Evolutionary conservation across 2,329 filamentous ascomycete genomes (phyloP).

Genomic region (Plectosphaerella cucumerina): DNA sequence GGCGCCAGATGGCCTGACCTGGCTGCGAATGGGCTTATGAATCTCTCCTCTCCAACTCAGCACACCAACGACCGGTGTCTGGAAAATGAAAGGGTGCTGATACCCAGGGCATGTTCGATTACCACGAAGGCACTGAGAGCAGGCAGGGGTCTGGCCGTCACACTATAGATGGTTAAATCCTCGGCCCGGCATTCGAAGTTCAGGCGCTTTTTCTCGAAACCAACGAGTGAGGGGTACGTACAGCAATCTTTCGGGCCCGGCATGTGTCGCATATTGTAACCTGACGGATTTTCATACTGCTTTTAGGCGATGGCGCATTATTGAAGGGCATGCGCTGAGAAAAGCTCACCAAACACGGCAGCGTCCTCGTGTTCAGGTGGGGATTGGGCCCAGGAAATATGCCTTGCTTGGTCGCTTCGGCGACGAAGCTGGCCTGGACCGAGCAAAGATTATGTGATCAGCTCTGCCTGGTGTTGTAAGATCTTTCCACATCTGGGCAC

Average conservation of each 20-base stretch:
- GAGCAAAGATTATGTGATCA: no score
- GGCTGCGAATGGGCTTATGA: background rate
- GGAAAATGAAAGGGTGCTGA: constrained; percentile 18
- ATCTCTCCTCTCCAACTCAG: no score
- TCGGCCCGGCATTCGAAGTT: background rate
- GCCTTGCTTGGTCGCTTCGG: no score
- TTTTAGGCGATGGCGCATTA: no score
- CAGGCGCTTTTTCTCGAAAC: background rate
- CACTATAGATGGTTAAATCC: constrained; percentile 11
- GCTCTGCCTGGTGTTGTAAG: no score
- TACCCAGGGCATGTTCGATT: constrained; percentile 18
- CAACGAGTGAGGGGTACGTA: constrained; percentile 5
- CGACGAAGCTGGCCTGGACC: no score
- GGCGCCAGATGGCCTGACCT: background rate
- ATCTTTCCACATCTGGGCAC: no score
- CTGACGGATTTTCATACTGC: constrained; percentile 18
- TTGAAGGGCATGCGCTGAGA: no score
- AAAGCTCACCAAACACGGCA: no score
- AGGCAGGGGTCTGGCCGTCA: constrained; percentile 18
- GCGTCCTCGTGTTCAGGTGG: no score
- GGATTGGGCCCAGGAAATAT: no score
- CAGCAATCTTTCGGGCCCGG: constrained; percentile 18
- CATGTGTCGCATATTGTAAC: constrained; percentile 19
- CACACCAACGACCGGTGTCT: background rate
- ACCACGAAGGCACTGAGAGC: constrained; percentile 16